These are phyloP conservation scores for Exsudoporus frostii DNA, from an alignment of 768 basidiomycete genomes.

Conservation along the genomic window DNA sequence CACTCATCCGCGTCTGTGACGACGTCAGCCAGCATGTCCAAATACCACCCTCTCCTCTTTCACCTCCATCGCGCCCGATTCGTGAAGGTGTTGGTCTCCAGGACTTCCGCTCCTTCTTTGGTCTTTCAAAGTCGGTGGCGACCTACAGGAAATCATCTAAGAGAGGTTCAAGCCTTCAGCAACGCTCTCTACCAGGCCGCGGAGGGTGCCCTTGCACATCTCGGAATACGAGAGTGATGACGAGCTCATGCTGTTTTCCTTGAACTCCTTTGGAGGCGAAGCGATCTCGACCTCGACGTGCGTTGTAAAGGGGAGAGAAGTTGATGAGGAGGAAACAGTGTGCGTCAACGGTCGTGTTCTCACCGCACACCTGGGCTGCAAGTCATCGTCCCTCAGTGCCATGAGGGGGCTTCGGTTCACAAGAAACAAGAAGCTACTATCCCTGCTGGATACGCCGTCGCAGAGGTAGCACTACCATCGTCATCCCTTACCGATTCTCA, in stretches of 20 bases:
- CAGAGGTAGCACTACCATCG: conserved; percentile 10
- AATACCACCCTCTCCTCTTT: conserved; percentile 90
- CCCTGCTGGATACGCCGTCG: not conserved
- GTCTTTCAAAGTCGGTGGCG: not conserved
- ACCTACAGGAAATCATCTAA: conserved; percentile 1
- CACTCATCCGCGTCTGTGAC: no score
- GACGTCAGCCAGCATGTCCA: no score
- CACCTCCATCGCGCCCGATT: conserved; percentile 82
- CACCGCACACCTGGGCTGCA: conserved; percentile 22
- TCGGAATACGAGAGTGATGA: conserved; percentile 25
- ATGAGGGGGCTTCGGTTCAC: conserved; percentile 33
- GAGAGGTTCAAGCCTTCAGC: conserved; percentile 6
- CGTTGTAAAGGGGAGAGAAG: conserved; percentile 9
- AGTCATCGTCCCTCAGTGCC: conserved; percentile 6
- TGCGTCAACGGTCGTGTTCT: conserved; percentile 13
- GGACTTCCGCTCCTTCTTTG: conserved; percentile 23
- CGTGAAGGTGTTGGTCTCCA: conserved; percentile 27
- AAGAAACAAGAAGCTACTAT: conserved; percentile 27
- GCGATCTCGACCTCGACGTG: conserved; percentile 9
- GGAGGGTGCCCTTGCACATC: not conserved
- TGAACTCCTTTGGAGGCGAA: conserved; percentile 13
- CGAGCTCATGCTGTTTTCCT: conserved; percentile 27
- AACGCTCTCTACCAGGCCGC: not conserved
- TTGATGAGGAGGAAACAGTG: conserved; percentile 6
- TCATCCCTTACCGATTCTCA: no score